These are phyloP conservation scores for Sarocladium brachiariae DNA, from an alignment of 2,329 filamentous ascomycete genomes.

Conservation along the genomic window DNA sequence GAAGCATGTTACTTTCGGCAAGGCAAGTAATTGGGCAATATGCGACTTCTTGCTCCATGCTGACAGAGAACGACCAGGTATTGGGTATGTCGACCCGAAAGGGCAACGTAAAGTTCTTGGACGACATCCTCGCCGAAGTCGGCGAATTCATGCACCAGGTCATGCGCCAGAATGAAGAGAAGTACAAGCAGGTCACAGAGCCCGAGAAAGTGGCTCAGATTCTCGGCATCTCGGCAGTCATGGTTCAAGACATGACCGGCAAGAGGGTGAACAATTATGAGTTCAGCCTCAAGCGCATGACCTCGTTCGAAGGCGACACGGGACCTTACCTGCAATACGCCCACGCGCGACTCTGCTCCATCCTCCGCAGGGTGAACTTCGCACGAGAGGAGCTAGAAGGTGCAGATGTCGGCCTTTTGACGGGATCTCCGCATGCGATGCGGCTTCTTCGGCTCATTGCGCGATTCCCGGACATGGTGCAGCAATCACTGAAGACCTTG, in stretches of 20 bases:
- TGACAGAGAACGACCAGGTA: background rate
- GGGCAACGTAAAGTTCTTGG: slow-evolving; percentile 46
- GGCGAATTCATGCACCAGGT: slow-evolving; percentile 65
- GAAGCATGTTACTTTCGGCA: slow-evolving; percentile 39
- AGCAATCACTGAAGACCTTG: slow-evolving; percentile 56
- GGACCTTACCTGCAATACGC: slow-evolving; percentile 69
- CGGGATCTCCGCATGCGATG: slow-evolving; percentile 34
- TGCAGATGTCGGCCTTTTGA: slow-evolving; percentile 16
- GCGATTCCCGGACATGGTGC: slow-evolving; percentile 57
- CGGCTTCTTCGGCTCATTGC: slow-evolving; percentile 55
- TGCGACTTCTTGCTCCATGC: background rate
- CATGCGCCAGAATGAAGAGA: slow-evolving; percentile 57
- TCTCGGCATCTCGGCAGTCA: slow-evolving; percentile 61
- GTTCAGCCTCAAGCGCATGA: slow-evolving; percentile 68
- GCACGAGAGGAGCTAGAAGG: slow-evolving; percentile 12
- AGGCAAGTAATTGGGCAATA: slow-evolving; percentile 22
- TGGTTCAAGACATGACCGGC: slow-evolving; percentile 68
- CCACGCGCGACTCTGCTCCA: slow-evolving; percentile 53
- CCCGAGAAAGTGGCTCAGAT: slow-evolving; percentile 57
- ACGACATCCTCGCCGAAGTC: slow-evolving; percentile 50
- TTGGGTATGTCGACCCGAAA: slow-evolving; percentile 34
- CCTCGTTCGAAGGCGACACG: slow-evolving; percentile 66
- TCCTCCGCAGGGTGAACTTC: slow-evolving; percentile 19
- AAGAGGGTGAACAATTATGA: slow-evolving; percentile 47
- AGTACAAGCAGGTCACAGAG: slow-evolving; percentile 59